A percentile compares a stretch with the other conserved stretches of the same genome.
phyloP scores from a whole-genome alignment of 805 yeast species.

The Lipomyces chichibuensis region DNA sequence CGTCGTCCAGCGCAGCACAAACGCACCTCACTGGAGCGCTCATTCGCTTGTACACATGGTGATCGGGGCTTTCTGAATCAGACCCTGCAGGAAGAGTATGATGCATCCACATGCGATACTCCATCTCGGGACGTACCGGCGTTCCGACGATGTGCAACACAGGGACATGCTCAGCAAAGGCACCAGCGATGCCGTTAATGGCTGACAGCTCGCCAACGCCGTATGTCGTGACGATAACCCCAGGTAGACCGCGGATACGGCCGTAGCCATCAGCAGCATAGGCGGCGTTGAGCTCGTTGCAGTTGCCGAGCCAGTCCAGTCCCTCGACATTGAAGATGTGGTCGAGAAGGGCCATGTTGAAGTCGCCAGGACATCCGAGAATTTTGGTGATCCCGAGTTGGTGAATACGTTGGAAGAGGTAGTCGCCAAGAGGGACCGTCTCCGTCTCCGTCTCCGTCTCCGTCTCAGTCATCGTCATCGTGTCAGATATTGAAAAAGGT shows the following conservation, averaged over 20 bases:
- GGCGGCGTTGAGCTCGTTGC: conserved; percentile 88
- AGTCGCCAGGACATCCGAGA: conserved; percentile 53
- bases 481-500: background rate
- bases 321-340: conserved; percentile 47
- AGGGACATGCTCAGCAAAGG: conserved; percentile 80
- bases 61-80: conserved; percentile 57
- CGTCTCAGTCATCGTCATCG: background rate
- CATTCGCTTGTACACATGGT: conserved; percentile 65
- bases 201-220: conserved; percentile 93
- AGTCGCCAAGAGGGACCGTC: conserved; percentile 38
- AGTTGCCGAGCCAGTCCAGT: conserved; percentile 74
- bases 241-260: conserved; percentile 62
- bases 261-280: conserved; percentile 92
- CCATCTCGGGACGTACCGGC: conserved; percentile 51
- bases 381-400: conserved; percentile 47
- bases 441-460: background rate
- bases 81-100: conserved; percentile 46
- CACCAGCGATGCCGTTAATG: conserved; percentile 70
- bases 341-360: conserved; percentile 49
- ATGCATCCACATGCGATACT: conserved; percentile 44
- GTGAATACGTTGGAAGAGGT: conserved; percentile 33
- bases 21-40: conserved; percentile 61
- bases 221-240: conserved; percentile 71
- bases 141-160: conserved; percentile 85
- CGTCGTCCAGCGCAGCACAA: conserved; percentile 53